Conservation (phyloP, 495 filamentous ascomycete species). For the Penicillium longicatenatum region DNA sequence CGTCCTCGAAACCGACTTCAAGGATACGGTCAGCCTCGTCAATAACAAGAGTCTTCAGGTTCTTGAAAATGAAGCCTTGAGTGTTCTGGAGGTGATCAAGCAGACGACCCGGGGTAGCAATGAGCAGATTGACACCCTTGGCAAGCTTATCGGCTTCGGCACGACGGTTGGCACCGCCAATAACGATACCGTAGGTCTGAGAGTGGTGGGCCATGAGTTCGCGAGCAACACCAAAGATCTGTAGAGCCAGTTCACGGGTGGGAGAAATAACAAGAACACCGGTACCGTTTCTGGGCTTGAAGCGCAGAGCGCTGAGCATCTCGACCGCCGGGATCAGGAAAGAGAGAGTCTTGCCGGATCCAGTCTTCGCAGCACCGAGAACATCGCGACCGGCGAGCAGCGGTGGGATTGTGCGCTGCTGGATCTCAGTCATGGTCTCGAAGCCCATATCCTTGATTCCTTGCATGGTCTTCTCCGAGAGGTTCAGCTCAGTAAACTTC, state of each 20-base stretch:
- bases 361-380: slow-evolving; percentile 94
- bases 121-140: slow-evolving; percentile 92
- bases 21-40: slow-evolving; percentile 91
- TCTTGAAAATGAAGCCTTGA: slow-evolving; percentile 89
- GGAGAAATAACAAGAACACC: slow-evolving; percentile 77
- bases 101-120: slow-evolving; percentile 90
- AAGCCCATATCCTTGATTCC: slow-evolving; percentile 92
- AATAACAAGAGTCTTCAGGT: slow-evolving; percentile 83
- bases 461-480: slow-evolving; percentile 84
- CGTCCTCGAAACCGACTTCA: slow-evolving; percentile 97
- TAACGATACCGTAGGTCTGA: slow-evolving; percentile 94
- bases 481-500: slow-evolving; percentile 77
- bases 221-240: slow-evolving; percentile 93
- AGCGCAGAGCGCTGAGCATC: slow-evolving; percentile 87
- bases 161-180: slow-evolving; percentile 88
- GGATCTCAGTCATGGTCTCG: slow-evolving; percentile 94
- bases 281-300: slow-evolving; percentile 80
- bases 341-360: slow-evolving; percentile 91
- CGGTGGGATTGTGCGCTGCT: slow-evolving; percentile 83
- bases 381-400: slow-evolving; percentile 89
- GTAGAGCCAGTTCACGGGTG: slow-evolving; percentile 82
- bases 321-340: slow-evolving; percentile 95
- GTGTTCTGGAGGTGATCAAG: slow-evolving; percentile 96
- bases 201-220: slow-evolving; percentile 87
- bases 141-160: slow-evolving; percentile 92